Base-by-base conservation (phyloP, 1,139 yeast genomes). In the Magnusiomyces sp. region DNA sequence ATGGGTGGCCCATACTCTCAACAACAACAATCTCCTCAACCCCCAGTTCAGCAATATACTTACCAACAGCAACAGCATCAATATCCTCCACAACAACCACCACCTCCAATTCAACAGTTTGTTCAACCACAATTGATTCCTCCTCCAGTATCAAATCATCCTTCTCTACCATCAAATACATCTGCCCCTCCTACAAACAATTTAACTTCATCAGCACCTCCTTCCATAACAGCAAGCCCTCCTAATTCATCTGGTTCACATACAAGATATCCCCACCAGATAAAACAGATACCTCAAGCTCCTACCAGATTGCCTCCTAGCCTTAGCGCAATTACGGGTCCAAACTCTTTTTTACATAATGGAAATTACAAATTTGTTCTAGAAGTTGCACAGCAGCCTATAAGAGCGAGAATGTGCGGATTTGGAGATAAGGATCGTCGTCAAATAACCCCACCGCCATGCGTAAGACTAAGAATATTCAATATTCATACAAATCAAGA, bases 401-500 rank as follows among this genome's bases (percentile, higher is more conserved):
- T 69, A 16, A 59, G 75, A 43, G 74, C 75, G 0, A 66, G 75
- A 33, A 71, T 71, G 75, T 71, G 75, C 55, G 75, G 75, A 2
- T 63, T 71, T 43, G 74, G 74, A 17, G 75, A 71, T 52, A 71
- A 71, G 56, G 75, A 71, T 53, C 64, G 75, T 40, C 60, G 75
- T 33, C 73, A 70, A 45, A 66, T 71, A 33, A 65, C 73, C 2
- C 75, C 75, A 7, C 74, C 75, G 7, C 75, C 74, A 2, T 71
- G 74, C 53, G 63, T 71, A 20, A 61, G 66, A 39, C 56, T 71
- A 17, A 53, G 58, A 3, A 58, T 71, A 23, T 57, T 49, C 36
- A 68, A 70, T 50, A 48, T 57, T 29, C 53, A 50, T 14, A 64
- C 69, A 0, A 64, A 64, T 17, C 46, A 43, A 20, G 61, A 54